Conservation (phyloP, 768 basidiomycete genomes). For the Hysterangium stoloniferum region DNA sequence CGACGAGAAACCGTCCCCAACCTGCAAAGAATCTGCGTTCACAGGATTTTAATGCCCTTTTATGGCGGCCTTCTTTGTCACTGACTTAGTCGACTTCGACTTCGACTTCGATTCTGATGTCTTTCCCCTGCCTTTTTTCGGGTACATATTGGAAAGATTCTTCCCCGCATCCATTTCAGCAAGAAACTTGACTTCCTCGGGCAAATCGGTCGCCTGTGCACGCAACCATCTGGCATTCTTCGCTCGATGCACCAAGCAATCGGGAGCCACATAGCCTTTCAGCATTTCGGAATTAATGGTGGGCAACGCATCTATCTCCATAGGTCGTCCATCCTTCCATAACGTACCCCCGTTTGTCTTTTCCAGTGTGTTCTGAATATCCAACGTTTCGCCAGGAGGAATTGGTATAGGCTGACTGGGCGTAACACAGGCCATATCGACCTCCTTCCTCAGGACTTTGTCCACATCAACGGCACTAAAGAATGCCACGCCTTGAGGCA, state of each 20-base stretch:
- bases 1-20: too few relatives aligned
- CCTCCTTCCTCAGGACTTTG: constrained; percentile 85
- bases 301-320: constrained; percentile 29
- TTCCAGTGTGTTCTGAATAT: constrained; percentile 55
- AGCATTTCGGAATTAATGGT: constrained; percentile 18
- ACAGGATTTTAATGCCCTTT: too few relatives aligned
- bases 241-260: constrained; percentile 63
- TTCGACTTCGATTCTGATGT: too few relatives aligned
- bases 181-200: constrained; percentile 62
- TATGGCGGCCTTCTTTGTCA: too few relatives aligned
- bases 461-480: constrained; percentile 97
- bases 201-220: constrained; percentile 69
- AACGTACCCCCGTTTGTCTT: constrained; percentile 68
- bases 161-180: constrained; percentile 31
- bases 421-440: constrained; percentile 91
- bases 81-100: too few relatives aligned
- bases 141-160: background rate
- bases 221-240: constrained; percentile 56
- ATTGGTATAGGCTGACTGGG: constrained; percentile 83
- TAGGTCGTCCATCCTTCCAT: constrained; percentile 48
- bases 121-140: too few relatives aligned
- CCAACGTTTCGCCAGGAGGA: constrained; percentile 79
- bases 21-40: too few relatives aligned
- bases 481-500: constrained; percentile 93
- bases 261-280: constrained; percentile 45